A percentile compares a stretch with the other conserved stretches of the same genome.
phyloP scores from a whole-genome alignment of 495 filamentous ascomycete genomes.

The Tetracladium setigerum region DNA sequence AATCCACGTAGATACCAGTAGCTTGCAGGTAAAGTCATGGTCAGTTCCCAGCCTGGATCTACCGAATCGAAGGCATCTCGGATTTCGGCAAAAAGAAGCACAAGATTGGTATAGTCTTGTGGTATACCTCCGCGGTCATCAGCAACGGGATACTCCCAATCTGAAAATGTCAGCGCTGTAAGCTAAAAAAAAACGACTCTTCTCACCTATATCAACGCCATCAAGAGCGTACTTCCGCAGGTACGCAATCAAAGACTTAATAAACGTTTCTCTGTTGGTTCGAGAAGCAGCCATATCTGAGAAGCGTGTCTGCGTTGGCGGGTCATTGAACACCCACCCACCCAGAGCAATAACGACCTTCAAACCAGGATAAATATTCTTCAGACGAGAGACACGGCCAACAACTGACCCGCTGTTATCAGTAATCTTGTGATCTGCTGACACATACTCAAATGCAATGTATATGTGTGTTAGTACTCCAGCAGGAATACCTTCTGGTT shows the following conservation, averaged over 20 bases:
- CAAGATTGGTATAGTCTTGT: constrained; percentile 30
- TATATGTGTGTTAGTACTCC: constrained; percentile 8
- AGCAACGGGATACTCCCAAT: constrained; percentile 45
- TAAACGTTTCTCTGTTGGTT: constrained; percentile 30
- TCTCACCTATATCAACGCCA: constrained; percentile 43
- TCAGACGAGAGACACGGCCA: constrained; percentile 4
- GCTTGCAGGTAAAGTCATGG: constrained; percentile 33
- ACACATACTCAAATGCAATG: constrained; percentile 12
- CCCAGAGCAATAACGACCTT: background rate
- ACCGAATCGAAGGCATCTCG: background rate
- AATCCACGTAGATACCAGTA: constrained; percentile 49
- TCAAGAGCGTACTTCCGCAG: constrained; percentile 37
- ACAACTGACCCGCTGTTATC: background rate
- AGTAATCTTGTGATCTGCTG: background rate
- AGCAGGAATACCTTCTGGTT: constrained; percentile 6
- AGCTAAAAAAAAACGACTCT: no score
- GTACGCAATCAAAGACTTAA: constrained; percentile 31
- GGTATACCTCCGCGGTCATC: constrained; percentile 34
- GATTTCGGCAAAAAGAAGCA: background rate
- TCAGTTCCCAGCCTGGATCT: no score
- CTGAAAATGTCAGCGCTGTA: no score
- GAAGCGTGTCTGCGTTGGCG: constrained; percentile 26
- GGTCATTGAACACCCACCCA: constrained; percentile 3
- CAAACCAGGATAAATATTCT: background rate
- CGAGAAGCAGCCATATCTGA: constrained; percentile 19